Base-by-base conservation (phyloP, 768 basidiomycete genomes). In the Psilocybe cubensis region DNA sequence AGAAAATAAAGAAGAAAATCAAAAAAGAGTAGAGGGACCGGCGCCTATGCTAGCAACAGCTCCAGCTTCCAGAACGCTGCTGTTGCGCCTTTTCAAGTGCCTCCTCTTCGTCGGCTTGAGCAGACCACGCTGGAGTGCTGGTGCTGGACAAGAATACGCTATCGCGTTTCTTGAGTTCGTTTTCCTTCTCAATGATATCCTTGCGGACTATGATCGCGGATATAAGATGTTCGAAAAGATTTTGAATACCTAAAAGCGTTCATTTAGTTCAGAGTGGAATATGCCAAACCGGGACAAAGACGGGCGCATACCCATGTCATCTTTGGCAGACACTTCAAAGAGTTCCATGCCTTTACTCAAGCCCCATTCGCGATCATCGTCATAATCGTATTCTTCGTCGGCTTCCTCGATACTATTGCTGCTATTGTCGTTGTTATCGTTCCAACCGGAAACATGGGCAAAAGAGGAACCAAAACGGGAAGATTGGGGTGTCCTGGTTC, bases 271-370 rank as follows among this genome's bases (percentile, higher is more conserved):
- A 41, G 31, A 25, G 14, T 42, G 24, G 48, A 58, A 54, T 24
- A 27, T 49, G 41, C 65, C 24, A 25, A 38, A 51, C 60, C 24
- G 49, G 27, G 33, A 55, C 56, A 43, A 61, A 54, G 54, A 59
- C 66, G 59, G 47, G 51, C 40, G 76, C 85, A 61, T 59, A 94
- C 94, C 94, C 28, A 75, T 67, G 67, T 92, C 89, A 65, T 95
- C 93, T 73, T 95, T 95, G 52, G 95, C 90, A 42, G 92, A 95
- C 18, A 96, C 92, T 69, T 96, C 92, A 62, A 91, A 92, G 17
- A 96, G 80, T 66, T 91, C 89, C 86, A 95, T 92, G 59, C 86
- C 89, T 68, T 89, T 89, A 68, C 81, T 85, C 35, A 90, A 78
- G 4, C 91, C 89, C 88, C 90, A 92, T 67, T 89, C 89, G 38